These are phyloP conservation scores for Fusarium sp. DNA, from an alignment of 2,329 filamentous ascomycete species.

Conservation along the genomic window DNA sequence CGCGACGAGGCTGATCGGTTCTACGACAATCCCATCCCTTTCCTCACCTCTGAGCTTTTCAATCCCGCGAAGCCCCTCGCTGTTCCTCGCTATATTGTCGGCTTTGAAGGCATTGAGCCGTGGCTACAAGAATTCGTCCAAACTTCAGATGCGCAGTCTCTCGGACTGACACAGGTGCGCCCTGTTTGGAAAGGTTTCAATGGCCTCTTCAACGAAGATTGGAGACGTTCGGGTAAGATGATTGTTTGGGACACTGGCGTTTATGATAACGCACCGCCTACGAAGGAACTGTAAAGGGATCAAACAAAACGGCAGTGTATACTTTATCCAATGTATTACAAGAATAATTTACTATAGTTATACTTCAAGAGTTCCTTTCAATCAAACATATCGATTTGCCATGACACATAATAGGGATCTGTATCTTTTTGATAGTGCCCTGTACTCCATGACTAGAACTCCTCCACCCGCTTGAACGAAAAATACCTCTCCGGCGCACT, in stretches of 20 bases:
- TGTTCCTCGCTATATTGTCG: constrained; percentile 69
- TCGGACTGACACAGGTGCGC: constrained; percentile 56
- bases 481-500: constrained; percentile 33
- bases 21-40: constrained; percentile 73
- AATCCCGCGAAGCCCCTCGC: constrained; percentile 27
- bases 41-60: constrained; percentile 68
- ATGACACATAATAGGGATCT: constrained; percentile 13
- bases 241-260: constrained; percentile 70
- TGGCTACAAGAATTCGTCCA: constrained; percentile 61
- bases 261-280: constrained; percentile 37
- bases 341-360: neutral
- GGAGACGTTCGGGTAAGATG: constrained; percentile 66
- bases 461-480: constrained; percentile 40
- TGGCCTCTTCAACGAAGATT: constrained; percentile 73
- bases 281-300: neutral
- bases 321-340: constrained; percentile 8
- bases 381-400: neutral
- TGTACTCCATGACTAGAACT: constrained; percentile 42
- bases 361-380: neutral
- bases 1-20: constrained; percentile 92
- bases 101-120: constrained; percentile 69
- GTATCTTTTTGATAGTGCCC: constrained; percentile 34
- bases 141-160: constrained; percentile 53
- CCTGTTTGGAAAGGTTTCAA: constrained; percentile 70
- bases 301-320: neutral